Evolutionary conservation across 2,329 filamentous ascomycete genomes (phyloP), one percentile per base, ranked within the genome.

Genomic region (Talaromyces sp.): DNA sequence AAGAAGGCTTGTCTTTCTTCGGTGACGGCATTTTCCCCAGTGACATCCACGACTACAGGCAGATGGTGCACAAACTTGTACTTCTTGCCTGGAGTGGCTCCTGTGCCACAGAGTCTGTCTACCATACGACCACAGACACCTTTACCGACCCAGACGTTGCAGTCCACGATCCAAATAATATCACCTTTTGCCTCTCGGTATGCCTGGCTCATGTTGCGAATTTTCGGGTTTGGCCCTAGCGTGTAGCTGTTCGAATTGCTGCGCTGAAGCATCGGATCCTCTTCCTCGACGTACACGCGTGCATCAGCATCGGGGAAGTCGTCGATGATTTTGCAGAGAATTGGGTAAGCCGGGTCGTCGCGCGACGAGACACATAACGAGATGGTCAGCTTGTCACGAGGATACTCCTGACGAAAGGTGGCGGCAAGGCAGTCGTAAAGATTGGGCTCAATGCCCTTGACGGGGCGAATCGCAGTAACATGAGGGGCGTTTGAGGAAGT

Each of bases 31-130:
- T 57, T 61, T 27, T 66, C 61, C 4, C 64, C 65, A 11, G 75
- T 75, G 13, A 84, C 80, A 66, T 97, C 92, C n/a, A 97, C 86
- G 0, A 90, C 90, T 3, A 99, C 77, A 0, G 95, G 95, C 17
- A 97, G 80, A 68, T 97, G 91, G 69, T 99, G 95, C 13, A 97
- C 93, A 65, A 99, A 94, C 70, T 97, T 97, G 80, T 89, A 90
- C 36, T 72, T 78, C 57, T 68, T 70, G 46, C 70, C 82, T 2
- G 63, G 47, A 27, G 78, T 67, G 1, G 75, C 67, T 1, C 71
- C 75, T 48, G 82, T 86, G 1, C 94, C 95, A 67, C 85, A 87
- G 1, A 99, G 80, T 70, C 86, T 87, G 70, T 96, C 91, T 7
- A 97, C 90, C 88, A 97, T 94, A 50, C 92, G 85, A 0, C 89